Conservation (phyloP, 805 yeast genomes). For the Wickerhamomyces rabaulensis region DNA sequence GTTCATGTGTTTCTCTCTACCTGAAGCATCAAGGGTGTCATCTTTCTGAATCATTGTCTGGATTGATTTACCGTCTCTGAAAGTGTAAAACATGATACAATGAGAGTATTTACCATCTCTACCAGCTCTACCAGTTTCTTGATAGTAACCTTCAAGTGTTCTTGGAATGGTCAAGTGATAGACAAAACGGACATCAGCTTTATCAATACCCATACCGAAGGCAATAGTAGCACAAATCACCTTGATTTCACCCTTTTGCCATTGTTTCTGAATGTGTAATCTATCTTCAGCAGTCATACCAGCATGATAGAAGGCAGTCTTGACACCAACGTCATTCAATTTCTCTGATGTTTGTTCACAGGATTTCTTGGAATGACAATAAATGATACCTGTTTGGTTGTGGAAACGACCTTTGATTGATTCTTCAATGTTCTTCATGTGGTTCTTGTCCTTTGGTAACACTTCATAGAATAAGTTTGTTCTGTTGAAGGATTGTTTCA, state of each 20-base stretch:
- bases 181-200: slow-evolving; percentile 90
- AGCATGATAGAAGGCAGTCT: slow-evolving; percentile 81
- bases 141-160: slow-evolving; percentile 92
- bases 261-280: slow-evolving; percentile 59
- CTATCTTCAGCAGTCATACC: slow-evolving; percentile 86
- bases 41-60: slow-evolving; percentile 78
- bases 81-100: slow-evolving; percentile 78
- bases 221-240: slow-evolving; percentile 97
- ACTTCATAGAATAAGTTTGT: slow-evolving; percentile 80
- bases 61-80: slow-evolving; percentile 72
- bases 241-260: slow-evolving; percentile 73
- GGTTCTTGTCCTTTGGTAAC: slow-evolving; percentile 51
- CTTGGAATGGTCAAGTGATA: slow-evolving; percentile 85
- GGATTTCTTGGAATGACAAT: slow-evolving; percentile 84
- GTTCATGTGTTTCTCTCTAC: slow-evolving; percentile 70
- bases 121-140: slow-evolving; percentile 98
- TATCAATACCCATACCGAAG: slow-evolving; percentile 98
- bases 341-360: slow-evolving; percentile 78
- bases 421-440: slow-evolving; percentile 53
- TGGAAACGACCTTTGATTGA: slow-evolving; percentile 46
- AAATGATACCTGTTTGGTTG: slow-evolving; percentile 77
- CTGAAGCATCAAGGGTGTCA: slow-evolving; percentile 54
- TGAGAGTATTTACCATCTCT: slow-evolving; percentile 84
- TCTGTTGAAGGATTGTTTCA: slow-evolving; percentile 90
- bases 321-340: slow-evolving; percentile 55